Conservation (phyloP, 179 eudicot species). For the Gypsophila paniculata region DNA sequence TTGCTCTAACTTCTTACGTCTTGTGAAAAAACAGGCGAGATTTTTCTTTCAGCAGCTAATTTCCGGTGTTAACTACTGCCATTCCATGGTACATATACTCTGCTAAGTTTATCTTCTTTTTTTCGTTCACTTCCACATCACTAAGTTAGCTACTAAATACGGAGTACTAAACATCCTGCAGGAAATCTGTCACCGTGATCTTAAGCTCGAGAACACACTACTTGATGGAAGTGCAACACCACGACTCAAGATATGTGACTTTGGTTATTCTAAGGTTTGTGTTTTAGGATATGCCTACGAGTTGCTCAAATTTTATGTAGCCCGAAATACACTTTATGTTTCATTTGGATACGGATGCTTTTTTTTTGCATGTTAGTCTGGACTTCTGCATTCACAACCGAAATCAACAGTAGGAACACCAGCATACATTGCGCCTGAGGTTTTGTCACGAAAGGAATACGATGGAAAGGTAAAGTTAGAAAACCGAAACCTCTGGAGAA, state of each 20-base stretch:
- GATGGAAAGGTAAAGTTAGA: constrained; percentile 59
- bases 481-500: neutral
- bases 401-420: constrained; percentile 88
- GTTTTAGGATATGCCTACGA: neutral
- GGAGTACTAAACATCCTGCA: constrained; percentile 29
- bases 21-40: constrained; percentile 43
- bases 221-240: constrained; percentile 75
- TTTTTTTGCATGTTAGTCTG: constrained; percentile 40
- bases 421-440: constrained; percentile 82
- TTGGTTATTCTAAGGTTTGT: constrained; percentile 80
- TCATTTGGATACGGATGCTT: neutral
- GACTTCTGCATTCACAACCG: constrained; percentile 71
- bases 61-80: constrained; percentile 79
- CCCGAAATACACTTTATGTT: neutral
- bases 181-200: constrained; percentile 86
- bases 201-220: constrained; percentile 78
- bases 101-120: neutral
- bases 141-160: neutral
- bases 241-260: constrained; percentile 77
- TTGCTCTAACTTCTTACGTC: neutral
- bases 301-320: neutral
- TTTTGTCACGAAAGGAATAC: constrained; percentile 65
- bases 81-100: constrained; percentile 48
- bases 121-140: neutral
- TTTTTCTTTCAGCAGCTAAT: constrained; percentile 75